Conservation (phyloP, 2,329 filamentous ascomycete genomes). For the Ustulina deusta region DNA sequence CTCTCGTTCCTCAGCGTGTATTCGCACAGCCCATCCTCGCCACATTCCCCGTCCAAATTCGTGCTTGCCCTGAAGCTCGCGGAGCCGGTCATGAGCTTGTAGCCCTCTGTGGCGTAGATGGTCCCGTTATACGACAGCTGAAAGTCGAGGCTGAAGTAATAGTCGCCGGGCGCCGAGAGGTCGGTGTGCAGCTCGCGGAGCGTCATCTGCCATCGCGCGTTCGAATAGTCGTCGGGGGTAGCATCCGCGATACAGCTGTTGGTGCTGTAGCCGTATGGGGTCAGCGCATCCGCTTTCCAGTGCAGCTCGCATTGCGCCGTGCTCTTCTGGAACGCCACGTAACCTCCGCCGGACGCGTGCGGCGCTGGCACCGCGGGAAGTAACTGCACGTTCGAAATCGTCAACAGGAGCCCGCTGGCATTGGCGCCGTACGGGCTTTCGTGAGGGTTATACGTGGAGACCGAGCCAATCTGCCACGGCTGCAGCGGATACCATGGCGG, state of each 20-base stretch:
- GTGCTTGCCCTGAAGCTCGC: constrained; percentile 22
- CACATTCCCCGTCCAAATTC: constrained; percentile 40
- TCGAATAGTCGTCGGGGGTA: constrained; percentile 2
- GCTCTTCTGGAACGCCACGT: constrained; percentile 41
- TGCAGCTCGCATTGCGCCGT: constrained; percentile 41
- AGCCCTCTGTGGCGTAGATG: constrained; percentile 36
- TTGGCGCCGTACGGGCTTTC: constrained; percentile 41
- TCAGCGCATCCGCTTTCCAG: constrained; percentile 38
- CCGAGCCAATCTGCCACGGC: constrained; percentile 40
- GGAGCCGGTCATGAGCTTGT: constrained; percentile 38
- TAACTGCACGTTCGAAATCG: constrained; percentile 38
- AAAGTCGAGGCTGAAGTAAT: constrained; percentile 40
- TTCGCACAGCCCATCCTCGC: constrained; percentile 37
- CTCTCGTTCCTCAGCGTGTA: constrained; percentile 38
- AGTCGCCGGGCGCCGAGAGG: constrained; percentile 29
- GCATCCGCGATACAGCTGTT: constrained; percentile 32
- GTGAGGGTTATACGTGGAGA: constrained; percentile 37
- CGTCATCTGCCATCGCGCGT: constrained; percentile 40
- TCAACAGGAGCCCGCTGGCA: constrained; percentile 37
- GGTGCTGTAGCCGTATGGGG: constrained; percentile 40
- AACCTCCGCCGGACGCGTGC: constrained; percentile 45
- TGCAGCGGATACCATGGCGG: constrained; percentile 46
- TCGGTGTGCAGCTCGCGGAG: constrained; percentile 41
- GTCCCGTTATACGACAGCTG: constrained; percentile 36
- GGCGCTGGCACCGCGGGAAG: constrained; percentile 43